phyloP scores from a whole-genome alignment of 306 rosid species.

The Pyrus bretschneideri region DNA sequence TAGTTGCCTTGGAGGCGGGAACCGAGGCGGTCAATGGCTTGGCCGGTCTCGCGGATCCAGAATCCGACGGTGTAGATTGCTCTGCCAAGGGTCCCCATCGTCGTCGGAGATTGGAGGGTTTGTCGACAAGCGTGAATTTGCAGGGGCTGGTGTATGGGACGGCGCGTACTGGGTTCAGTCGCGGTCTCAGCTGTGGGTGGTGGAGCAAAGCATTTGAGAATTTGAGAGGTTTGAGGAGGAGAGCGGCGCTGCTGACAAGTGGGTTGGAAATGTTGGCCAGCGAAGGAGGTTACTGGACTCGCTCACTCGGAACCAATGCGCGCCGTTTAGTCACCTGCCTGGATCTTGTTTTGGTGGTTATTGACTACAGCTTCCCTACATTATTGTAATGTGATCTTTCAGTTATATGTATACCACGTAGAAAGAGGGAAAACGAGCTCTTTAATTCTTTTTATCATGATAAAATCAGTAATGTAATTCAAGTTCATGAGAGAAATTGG shows the following conservation, averaged over 20 bases:
- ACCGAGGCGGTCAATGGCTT: slow-evolving; percentile 92
- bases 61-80: slow-evolving; percentile 88
- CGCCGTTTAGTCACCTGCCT: background rate
- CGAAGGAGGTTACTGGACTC: background rate
- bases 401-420: background rate
- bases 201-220: background rate
- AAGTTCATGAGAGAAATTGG: no score
- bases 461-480: no score
- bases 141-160: background rate
- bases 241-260: background rate
- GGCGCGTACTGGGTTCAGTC: background rate
- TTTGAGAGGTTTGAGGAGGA: background rate
- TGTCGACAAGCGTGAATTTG: background rate
- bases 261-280: background rate
- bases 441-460: no score
- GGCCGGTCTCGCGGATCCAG: slow-evolving; percentile 97
- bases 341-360: background rate
- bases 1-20: slow-evolving; percentile 82
- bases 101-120: slow-evolving; percentile 4
- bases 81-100: slow-evolving; percentile 81
- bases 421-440: no score
- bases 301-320: background rate
- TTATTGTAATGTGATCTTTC: background rate
- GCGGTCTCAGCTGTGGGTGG: background rate
- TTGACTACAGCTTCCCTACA: background rate